Percentiles rank a stretch among this genome's conserved stretches.
These are phyloP conservation scores for Spathaspora sp. DNA, from an alignment of 1,139 yeast genomes.

Conservation along the genomic window DNA sequence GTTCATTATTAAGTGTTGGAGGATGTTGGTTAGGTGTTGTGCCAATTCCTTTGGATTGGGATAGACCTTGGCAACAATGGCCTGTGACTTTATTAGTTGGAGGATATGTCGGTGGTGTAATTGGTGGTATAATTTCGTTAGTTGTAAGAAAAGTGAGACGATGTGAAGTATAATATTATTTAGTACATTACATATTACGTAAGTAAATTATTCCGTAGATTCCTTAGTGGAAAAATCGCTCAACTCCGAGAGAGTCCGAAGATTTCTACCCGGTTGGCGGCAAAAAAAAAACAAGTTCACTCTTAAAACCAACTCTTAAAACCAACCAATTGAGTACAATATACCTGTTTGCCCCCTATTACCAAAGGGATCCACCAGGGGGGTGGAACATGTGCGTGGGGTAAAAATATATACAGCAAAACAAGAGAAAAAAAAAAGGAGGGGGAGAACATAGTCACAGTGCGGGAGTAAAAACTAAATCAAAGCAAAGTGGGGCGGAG, in stretches of 20 bases:
- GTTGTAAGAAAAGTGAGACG: constrained; percentile 3
- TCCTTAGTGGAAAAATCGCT: no score
- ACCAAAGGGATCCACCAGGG: neutral
- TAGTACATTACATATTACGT: neutral
- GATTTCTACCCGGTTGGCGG: no score
- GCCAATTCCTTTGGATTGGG: constrained; percentile 97
- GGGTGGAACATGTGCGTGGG: neutral
- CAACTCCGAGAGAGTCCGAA: neutral
- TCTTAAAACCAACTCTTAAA: no score
- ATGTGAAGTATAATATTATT: no score
- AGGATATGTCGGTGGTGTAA: constrained; percentile 65
- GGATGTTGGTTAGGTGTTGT: constrained; percentile 94
- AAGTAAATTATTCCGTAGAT: neutral
- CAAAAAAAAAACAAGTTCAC: no score
- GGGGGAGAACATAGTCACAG: neutral
- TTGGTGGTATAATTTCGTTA: constrained; percentile 44
- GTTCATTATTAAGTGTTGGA: constrained; percentile 51
- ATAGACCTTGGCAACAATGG: constrained; percentile 96
- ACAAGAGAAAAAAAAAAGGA: neutral
- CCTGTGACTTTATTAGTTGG: constrained; percentile 92
- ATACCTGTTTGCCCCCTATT: no score
- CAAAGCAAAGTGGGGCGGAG: neutral
- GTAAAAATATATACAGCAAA: neutral
- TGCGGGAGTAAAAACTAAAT: neutral
- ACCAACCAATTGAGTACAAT: no score